A percentile compares a stretch with the other conserved stretches of the same genome.
Evolutionary conservation across 139 green algal species (phyloP).

Genomic region (Pseudopediastrum boryanum): DNA sequence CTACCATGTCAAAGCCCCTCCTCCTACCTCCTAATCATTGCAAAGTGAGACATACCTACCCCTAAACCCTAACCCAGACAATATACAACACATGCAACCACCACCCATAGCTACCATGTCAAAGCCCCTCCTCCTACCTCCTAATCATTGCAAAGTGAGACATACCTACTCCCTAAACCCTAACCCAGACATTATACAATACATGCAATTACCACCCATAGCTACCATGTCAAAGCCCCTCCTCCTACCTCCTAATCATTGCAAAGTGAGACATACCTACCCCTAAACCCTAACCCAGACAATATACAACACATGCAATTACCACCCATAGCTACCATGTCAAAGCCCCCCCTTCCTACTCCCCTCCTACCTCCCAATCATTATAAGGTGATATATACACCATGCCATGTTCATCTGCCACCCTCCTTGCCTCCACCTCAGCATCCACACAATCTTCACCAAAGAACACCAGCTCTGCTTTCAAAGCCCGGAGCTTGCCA

Average conservation of each 20-base stretch:
- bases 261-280: background rate
- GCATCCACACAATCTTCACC: conserved; percentile 56
- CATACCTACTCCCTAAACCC: too few species aligned
- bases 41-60: too few species aligned
- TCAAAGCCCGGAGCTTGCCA: conserved; percentile 40
- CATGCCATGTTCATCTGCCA: conserved; percentile 29
- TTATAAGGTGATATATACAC: conserved; percentile 69
- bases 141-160: too few species aligned
- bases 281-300: background rate
- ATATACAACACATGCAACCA: too few species aligned
- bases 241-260: background rate
- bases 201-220: background rate
- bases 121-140: too few species aligned
- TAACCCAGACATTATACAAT: too few species aligned
- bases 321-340: background rate
- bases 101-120: too few species aligned
- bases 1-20: background rate
- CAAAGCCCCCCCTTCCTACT: background rate
- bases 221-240: background rate
- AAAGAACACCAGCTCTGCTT: conserved; percentile 32
- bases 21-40: too few species aligned
- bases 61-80: too few species aligned
- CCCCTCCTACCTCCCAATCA: conserved; percentile 45
- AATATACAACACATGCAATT: background rate
- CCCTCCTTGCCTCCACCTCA: conserved; percentile 45